These are phyloP conservation scores for Cetradonia linearis DNA, from an alignment of 495 filamentous ascomycete genomes.

Conservation along the genomic window DNA sequence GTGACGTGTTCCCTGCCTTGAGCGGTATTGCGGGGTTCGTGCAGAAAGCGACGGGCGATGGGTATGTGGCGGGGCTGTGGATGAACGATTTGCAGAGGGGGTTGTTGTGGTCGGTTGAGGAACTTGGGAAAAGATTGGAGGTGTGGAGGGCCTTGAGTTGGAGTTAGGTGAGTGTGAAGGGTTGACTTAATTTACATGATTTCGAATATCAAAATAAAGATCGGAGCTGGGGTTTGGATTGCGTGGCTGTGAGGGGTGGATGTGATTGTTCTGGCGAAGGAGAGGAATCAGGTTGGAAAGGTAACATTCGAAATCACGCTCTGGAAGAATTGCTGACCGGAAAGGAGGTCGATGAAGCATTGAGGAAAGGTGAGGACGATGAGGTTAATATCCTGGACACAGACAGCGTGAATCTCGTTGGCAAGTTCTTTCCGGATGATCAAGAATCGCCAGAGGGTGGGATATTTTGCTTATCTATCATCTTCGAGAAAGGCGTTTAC, in stretches of 20 bases:
- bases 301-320: too few species aligned
- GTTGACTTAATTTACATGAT: background rate
- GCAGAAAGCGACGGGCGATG: background rate
- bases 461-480: background rate
- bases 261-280: background rate
- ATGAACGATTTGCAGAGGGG: background rate
- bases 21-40: slow-evolving; percentile 1
- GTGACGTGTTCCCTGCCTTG: background rate
- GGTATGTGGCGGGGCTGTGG: slow-evolving; percentile 1
- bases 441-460: background rate
- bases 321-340: background rate
- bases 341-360: background rate
- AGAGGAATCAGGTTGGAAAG: background rate
- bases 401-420: background rate
- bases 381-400: slow-evolving; percentile 2
- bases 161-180: background rate
- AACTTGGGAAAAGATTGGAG: background rate
- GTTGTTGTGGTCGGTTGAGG: background rate
- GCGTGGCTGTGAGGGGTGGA: background rate
- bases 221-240: slow-evolving; percentile 1
- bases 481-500: slow-evolving; percentile 5
- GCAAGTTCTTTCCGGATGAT: slow-evolving; percentile 6
- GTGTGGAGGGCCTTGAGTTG: slow-evolving; percentile 3
- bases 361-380: slow-evolving; percentile 1
- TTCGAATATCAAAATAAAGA: slow-evolving; percentile 2